Evolutionary conservation across 1,284 basidiomycete species (phyloP).

Genomic region (Tilletiaria anomala): DNA sequence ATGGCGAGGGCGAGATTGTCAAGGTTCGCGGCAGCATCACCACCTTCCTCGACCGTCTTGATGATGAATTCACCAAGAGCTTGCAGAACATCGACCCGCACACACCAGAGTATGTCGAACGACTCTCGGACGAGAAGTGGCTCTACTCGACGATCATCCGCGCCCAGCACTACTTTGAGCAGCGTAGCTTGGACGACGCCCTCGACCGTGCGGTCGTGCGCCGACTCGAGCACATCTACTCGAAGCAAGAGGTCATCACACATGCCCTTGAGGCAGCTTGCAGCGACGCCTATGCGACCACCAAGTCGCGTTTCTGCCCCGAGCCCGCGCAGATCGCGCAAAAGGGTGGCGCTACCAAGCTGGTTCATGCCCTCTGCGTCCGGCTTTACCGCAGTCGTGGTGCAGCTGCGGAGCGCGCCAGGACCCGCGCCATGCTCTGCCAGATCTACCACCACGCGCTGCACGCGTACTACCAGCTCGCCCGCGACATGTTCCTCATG

Average conservation of each 20-base stretch:
- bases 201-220: conserved; percentile 69
- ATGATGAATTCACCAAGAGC: conserved; percentile 96
- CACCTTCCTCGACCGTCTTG: conserved; percentile 76
- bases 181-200: conserved; percentile 9
- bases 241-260: conserved; percentile 81
- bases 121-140: conserved; percentile 62
- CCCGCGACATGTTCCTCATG: conserved; percentile 97
- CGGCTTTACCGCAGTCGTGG: conserved; percentile 69
- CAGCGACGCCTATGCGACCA: conserved; percentile 5
- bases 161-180: conserved; percentile 67
- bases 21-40: conserved; percentile 36
- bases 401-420: conserved; percentile 65
- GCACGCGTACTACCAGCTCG: conserved; percentile 90
- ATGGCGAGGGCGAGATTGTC: conserved; percentile 32
- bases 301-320: conserved; percentile 35
- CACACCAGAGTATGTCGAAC: conserved; percentile 96
- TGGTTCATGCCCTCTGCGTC: conserved; percentile 78
- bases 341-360: conserved; percentile 45
- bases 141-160: conserved; percentile 86
- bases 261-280: conserved; percentile 63
- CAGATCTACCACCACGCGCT: conserved; percentile 88
- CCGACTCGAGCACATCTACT: conserved; percentile 92
- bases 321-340: conserved; percentile 18
- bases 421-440: conserved; percentile 89
- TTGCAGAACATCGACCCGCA: conserved; percentile 98